Conservation (phyloP, 352 stramenopile species). For the Elongisporangium anandrum region DNA sequence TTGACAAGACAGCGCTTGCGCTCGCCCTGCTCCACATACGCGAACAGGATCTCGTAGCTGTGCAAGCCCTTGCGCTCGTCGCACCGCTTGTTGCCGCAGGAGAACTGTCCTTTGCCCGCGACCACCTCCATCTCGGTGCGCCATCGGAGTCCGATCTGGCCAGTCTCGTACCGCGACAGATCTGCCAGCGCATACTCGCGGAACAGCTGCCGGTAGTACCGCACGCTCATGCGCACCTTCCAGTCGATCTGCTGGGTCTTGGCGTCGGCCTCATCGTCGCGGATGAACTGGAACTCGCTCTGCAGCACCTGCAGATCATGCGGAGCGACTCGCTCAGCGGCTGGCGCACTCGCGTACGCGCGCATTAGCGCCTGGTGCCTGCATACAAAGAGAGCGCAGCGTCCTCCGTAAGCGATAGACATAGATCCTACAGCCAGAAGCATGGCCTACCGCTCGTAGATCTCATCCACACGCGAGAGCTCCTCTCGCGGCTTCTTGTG, state of each 20-base stretch:
- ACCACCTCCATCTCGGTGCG: constrained; percentile 75
- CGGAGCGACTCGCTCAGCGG: constrained; percentile 3
- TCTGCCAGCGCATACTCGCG: constrained; percentile 81
- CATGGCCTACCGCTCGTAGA: not conserved
- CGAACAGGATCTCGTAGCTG: constrained; percentile 82
- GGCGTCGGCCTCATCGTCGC: constrained; percentile 61
- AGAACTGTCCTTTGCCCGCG: constrained; percentile 74
- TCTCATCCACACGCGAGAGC: not conserved
- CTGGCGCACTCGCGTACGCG: constrained; percentile 23
- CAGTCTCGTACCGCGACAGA: constrained; percentile 54
- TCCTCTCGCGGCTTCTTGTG: not conserved
- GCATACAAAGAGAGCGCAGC: not conserved
- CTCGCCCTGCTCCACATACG: constrained; percentile 60
- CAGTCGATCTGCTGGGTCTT: constrained; percentile 49
- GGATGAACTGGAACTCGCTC: constrained; percentile 71
- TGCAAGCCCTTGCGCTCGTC: constrained; percentile 31
- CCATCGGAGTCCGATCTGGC: constrained; percentile 73
- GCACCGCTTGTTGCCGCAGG: constrained; percentile 74
- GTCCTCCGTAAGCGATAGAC: not conserved
- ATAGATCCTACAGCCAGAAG: not conserved
- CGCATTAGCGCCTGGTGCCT: constrained; percentile 57
- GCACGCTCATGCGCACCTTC: constrained; percentile 72
- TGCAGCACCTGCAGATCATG: constrained; percentile 41
- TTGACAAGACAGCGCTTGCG: constrained; percentile 77
- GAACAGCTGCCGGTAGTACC: constrained; percentile 83